Conservation (phyloP, 164 flowering plant genomes). For the Vitis rupestris region DNA sequence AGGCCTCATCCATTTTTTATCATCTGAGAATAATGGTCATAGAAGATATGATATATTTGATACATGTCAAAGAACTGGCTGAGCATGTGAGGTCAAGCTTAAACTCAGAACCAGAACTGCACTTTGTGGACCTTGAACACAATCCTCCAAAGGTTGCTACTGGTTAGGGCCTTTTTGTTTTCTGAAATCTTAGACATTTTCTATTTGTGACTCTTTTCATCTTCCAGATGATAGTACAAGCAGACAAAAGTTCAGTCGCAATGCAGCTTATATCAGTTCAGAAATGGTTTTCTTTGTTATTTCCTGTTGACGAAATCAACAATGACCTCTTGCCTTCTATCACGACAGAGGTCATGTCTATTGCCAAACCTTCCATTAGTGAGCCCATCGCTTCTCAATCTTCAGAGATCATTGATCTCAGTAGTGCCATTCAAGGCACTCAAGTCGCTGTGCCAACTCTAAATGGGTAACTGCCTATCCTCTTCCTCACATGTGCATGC, state of each 20-base stretch:
- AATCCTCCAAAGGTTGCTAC: conserved; percentile 83
- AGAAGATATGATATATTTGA: conserved; percentile 87
- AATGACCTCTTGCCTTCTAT: conserved; percentile 19
- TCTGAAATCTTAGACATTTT: neutral
- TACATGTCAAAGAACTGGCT: conserved; percentile 61
- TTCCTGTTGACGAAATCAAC: conserved; percentile 33
- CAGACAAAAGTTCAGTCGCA: conserved; percentile 35
- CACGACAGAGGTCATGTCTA: conserved; percentile 9
- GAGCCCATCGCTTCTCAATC: conserved; percentile 33
- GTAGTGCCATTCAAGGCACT: conserved; percentile 59
- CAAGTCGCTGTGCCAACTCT: conserved; percentile 77
- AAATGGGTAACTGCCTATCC: conserved; percentile 67
- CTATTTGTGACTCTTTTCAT: neutral
- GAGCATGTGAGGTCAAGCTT: conserved; percentile 58
- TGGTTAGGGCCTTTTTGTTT: neutral
- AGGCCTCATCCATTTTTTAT: conserved; percentile 68
- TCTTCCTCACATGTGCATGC: neutral
- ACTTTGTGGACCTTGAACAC: conserved; percentile 75
- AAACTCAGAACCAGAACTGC: conserved; percentile 32
- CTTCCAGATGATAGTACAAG: conserved; percentile 53
- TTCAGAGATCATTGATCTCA: conserved; percentile 63
- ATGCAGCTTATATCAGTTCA: conserved; percentile 54
- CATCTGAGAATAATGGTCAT: conserved; percentile 73
- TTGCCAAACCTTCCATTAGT: conserved; percentile 18
- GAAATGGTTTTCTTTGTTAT: conserved; percentile 46